A percentile compares a stretch with the other conserved stretches of the same genome.
These are phyloP conservation scores for Blastobotrys petasosporus DNA, from an alignment of 1,139 yeast genomes.

Conservation along the genomic window DNA sequence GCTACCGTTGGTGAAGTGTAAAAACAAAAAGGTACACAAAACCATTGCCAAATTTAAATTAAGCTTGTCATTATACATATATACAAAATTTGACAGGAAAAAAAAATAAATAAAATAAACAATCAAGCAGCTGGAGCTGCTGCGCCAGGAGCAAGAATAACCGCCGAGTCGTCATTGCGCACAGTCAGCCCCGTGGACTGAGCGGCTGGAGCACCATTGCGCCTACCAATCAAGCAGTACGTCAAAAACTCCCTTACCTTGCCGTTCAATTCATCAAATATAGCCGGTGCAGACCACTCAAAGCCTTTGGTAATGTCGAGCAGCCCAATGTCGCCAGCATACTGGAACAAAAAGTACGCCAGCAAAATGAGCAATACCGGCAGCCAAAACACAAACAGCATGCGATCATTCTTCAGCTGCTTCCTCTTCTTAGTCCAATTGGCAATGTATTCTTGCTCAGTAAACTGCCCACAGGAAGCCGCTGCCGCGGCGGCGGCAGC, in stretches of 20 bases:
- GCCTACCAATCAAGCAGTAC: constrained; percentile 1
- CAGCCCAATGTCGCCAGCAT: constrained; percentile 1
- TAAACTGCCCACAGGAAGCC: constrained; percentile 2
- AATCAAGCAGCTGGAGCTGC: constrained; percentile 4
- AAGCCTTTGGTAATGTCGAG: background rate
- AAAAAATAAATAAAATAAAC: background rate
- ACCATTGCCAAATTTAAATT: background rate
- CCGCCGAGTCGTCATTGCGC: background rate
- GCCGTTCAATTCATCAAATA: constrained; percentile 3
- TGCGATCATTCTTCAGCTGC: constrained; percentile 64
- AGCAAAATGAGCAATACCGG: constrained; percentile 29
- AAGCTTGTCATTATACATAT: background rate
- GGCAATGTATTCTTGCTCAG: constrained; percentile 22
- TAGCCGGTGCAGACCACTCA: constrained; percentile 2
- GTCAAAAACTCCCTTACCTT: constrained; percentile 1
- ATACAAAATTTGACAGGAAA: background rate
- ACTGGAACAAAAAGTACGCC: constrained; percentile 17
- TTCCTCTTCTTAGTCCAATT: constrained; percentile 37
- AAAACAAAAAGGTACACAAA: background rate
- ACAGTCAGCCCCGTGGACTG: constrained; percentile 3
- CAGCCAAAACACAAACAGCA: constrained; percentile 74
- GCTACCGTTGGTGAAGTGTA: background rate
- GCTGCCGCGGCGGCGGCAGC: background rate
- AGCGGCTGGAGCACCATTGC: background rate
- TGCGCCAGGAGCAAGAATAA: background rate